phyloP scores from a whole-genome alignment of 306 rosid species.

The Corylus avellana region DNA sequence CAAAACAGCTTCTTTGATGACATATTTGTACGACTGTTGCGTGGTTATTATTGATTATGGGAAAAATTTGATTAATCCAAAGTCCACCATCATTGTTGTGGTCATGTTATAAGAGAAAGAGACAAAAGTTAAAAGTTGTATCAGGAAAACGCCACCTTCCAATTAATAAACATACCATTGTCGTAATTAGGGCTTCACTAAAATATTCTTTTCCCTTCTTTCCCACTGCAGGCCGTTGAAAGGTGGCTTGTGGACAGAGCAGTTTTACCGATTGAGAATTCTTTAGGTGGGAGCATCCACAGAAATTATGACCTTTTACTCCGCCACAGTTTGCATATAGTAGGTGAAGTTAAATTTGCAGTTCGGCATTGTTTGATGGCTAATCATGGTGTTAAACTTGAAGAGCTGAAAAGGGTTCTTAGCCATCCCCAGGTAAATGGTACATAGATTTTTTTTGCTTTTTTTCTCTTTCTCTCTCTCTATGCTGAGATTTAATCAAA shows the following conservation, averaged over 20 bases:
- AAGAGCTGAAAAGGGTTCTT: constrained; percentile 76
- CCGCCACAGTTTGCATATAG: constrained; percentile 86
- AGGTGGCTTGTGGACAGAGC: constrained; percentile 97
- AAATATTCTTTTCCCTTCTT: constrained; percentile 7
- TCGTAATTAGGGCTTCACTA: constrained; percentile 12
- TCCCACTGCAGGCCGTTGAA: constrained; percentile 70
- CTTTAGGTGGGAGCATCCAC: constrained; percentile 97
- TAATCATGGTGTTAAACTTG: constrained; percentile 73
- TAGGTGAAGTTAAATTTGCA: constrained; percentile 92
- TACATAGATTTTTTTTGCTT: constrained; percentile 16
- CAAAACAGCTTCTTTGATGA: not conserved
- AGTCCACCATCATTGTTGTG: not conserved
- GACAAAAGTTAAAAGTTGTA: not conserved
- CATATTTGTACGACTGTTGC: not conserved
- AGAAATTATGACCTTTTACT: constrained; percentile 95
- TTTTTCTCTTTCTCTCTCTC: not conserved
- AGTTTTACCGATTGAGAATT: constrained; percentile 93
- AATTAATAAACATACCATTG: not conserved
- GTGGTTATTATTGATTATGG: not conserved
- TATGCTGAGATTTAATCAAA: constrained; percentile 20
- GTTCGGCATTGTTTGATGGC: constrained; percentile 92
- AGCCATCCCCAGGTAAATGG: constrained; percentile 87
- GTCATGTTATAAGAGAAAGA: not conserved
- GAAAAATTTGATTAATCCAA: not conserved
- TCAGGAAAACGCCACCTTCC: not conserved